phyloP scores from a whole-genome alignment of 2,329 filamentous ascomycete genomes.

The Nectriaceae sp. region DNA sequence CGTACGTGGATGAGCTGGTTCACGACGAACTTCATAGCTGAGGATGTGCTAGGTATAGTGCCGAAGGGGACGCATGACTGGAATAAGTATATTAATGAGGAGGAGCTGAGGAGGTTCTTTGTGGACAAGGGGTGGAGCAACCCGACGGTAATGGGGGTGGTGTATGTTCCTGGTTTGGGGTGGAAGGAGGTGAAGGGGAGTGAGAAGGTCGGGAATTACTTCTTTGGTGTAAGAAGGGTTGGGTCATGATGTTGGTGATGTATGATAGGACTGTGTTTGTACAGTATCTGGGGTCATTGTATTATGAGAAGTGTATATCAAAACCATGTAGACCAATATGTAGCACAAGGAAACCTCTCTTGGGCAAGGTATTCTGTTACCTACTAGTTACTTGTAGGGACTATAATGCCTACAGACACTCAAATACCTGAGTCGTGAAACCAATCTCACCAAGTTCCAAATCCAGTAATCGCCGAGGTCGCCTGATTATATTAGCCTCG shows the following conservation, averaged over 20 bases:
- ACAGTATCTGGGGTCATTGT: no score
- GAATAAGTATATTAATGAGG: conserved; percentile 90
- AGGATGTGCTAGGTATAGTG: conserved; percentile 84
- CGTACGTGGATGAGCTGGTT: conserved; percentile 87
- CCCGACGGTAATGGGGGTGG: conserved; percentile 71
- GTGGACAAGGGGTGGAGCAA: conserved; percentile 58
- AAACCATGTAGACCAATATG: background rate
- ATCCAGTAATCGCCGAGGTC: no score
- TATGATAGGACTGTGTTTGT: background rate
- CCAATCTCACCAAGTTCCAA: no score
- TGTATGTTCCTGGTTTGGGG: conserved; percentile 87
- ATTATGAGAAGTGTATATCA: no score
- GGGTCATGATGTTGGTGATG: conserved; percentile 10
- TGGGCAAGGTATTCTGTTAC: no score
- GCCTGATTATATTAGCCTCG: no score
- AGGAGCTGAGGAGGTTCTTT: conserved; percentile 67
- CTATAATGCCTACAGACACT: no score
- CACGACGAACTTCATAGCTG: conserved; percentile 88
- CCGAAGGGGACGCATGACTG: conserved; percentile 94
- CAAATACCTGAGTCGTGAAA: no score
- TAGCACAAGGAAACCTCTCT: no score
- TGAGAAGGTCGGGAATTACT: conserved; percentile 92
- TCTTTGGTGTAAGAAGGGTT: conserved; percentile 74
- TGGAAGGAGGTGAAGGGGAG: conserved; percentile 83
- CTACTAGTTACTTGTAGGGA: no score